Percentiles rank a stretch among this genome's conserved stretches.
phyloP scores from a whole-genome alignment of 306 rosid species.

The Purshia tridentata region DNA sequence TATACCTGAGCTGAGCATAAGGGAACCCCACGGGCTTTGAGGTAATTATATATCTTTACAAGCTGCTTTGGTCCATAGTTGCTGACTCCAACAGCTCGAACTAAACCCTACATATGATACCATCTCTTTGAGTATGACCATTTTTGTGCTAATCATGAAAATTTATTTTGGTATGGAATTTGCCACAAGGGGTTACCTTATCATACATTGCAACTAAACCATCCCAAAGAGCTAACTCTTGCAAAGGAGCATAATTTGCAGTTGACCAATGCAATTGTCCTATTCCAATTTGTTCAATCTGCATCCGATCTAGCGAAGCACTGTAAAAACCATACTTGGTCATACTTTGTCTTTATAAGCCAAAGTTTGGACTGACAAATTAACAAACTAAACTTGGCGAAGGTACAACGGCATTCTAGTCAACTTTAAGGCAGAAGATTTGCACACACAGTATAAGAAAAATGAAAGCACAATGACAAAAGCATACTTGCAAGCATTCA shows the following conservation, averaged over 20 bases:
- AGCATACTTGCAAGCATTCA: conserved; percentile 83
- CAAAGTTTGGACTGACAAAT: too few relatives aligned
- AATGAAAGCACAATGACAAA: neutral
- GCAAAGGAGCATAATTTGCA: conserved; percentile 89
- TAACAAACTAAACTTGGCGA: neutral
- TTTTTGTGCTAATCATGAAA: neutral
- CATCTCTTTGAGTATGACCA: conserved; percentile 19
- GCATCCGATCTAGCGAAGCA: conserved; percentile 83
- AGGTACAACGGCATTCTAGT: neutral
- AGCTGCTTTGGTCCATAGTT: conserved; percentile 96
- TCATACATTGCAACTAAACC: conserved; percentile 97
- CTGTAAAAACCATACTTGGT: conserved; percentile 36
- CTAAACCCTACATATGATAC: conserved; percentile 61
- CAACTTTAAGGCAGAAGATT: neutral
- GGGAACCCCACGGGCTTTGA: conserved; percentile 82
- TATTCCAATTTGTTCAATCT: conserved; percentile 83
- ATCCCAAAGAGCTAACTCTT: conserved; percentile 91
- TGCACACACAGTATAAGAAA: conserved; percentile 1
- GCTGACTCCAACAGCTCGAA: conserved; percentile 94
- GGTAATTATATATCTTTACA: conserved; percentile 73
- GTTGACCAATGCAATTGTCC: conserved; percentile 98
- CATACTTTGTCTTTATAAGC: neutral
- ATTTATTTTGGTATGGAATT: neutral
- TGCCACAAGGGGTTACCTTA: conserved; percentile 52
- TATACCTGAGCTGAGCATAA: conserved; percentile 85